These are phyloP conservation scores for Phaffia tasmanica DNA, from an alignment of 768 basidiomycete genomes.

Conservation along the genomic window DNA sequence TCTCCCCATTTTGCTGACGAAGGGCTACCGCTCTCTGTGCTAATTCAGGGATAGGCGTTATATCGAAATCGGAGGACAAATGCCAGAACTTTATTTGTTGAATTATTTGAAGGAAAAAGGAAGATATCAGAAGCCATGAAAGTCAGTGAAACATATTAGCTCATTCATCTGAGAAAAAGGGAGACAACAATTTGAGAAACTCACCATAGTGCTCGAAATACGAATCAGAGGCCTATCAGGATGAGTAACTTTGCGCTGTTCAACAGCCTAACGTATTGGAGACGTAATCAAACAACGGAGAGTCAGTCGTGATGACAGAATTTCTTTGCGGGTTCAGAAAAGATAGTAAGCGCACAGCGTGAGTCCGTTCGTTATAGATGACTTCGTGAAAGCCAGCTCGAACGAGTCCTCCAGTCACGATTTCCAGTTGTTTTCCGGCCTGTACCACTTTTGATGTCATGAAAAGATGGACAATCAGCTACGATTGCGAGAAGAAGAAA, in stretches of 20 bases:
- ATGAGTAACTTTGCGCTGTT: constrained; percentile 11
- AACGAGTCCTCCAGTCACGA: constrained; percentile 58
- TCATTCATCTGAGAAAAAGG: background rate
- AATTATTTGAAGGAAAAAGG: background rate
- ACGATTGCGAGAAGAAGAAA: too few species aligned
- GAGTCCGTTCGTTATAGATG: constrained; percentile 69
- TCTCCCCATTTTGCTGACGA: constrained; percentile 40
- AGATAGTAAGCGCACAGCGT: constrained; percentile 37
- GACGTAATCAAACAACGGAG: too few species aligned
- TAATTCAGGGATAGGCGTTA: constrained; percentile 55
- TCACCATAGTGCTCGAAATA: constrained; percentile 79
- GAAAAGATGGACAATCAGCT: too few species aligned
- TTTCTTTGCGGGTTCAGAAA: too few species aligned
- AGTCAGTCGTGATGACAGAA: too few species aligned
- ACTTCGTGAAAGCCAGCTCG: constrained; percentile 91
- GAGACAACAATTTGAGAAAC: constrained; percentile 9
- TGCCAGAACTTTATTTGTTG: constrained; percentile 58
- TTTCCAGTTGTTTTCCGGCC: constrained; percentile 90
- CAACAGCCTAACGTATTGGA: background rate
- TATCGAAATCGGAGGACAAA: constrained; percentile 69
- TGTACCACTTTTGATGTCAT: constrained; percentile 51
- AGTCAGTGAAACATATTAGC: background rate
- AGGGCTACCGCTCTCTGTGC: constrained; percentile 44
- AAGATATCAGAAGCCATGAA: background rate
- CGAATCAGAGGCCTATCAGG: constrained; percentile 78